Base-by-base conservation (phyloP, 2,329 filamentous ascomycete genomes). In the Arthrobotrys sphaeroides region DNA sequence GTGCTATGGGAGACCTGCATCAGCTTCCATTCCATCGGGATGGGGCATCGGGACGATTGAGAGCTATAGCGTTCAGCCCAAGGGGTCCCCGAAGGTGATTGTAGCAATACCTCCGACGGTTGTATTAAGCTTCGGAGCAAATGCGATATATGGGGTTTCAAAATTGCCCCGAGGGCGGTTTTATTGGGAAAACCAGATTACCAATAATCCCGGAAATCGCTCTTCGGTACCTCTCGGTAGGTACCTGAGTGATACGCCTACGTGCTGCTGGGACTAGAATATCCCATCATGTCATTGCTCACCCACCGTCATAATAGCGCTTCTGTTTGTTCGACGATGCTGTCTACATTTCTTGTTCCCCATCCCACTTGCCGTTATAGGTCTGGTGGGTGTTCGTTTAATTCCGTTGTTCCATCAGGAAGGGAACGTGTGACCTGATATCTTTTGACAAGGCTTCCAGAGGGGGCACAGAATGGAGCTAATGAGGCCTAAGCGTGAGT, bases 361-460 rank as follows among this genome's bases (percentile, higher is more conserved):
- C 72, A 75, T 75, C 72, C 72, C 72, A 75, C 72, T 75, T 75
- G 67, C 72, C 64, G 13, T 69, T 75, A 57, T 24, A 31, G 64
- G 72, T 31, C 64, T 75, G 72, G 72, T 53, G 47, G 72, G 47
- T 20, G 40, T 75, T 75, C 72, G 72, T 75, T 69, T 75, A 75
- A 75, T 75, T 75, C 72, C 72, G 72, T 64, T 69, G 72, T 69
- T 69, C 72, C 72, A 75, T 69, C 47, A 75, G 64, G 64, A 69
- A 65, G 59, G 72, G 68, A 75, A 75, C 72, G 72, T 75, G 72
- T 75, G 72, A 75, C 72, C 64, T 75, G 64, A 75, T 64, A 75
- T 64, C 49, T 75, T n/a, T n/a, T 40, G 28, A 69, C 72, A 68
- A 75, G 72, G 72, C 72, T 65, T 33, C 64, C 64, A 62, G 47